Base-by-base conservation (phyloP, 1,139 yeast genomes). In the Pichia sp. region DNA sequence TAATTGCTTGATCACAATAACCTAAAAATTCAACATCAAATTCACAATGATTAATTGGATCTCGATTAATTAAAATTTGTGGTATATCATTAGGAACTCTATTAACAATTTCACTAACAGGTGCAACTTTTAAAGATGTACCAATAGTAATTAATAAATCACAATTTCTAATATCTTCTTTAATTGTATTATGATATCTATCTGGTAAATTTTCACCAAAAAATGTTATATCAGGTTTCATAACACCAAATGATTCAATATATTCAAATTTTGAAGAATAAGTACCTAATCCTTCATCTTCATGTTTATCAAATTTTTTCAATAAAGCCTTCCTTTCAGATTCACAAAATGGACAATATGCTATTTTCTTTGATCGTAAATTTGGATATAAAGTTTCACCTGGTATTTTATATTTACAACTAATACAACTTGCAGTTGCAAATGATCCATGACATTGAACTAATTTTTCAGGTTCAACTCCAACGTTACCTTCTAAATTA, bases 401-500 rank as follows among this genome's bases (percentile, higher is more conserved):
- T 2, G 79, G 78, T 5, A 84, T 79, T 59, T 76, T 70, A 63
- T 75, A 75, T 47, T 78, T 76, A 65, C 97, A 92, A 2, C 94
- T 83, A 36, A 83, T 75, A 64, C 97, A 92, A 2, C 92, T 81
- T 2, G 97, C 97, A 0, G 80, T 78, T 0, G 96, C 96, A 68
- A 92, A 90, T 2, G 96, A 88, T 1, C 98, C 98, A 66, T 92
- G 98, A 62, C 98, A 92, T 66, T 90, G 97, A 26, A 92, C 86
- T 50, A 88, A 66, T 59, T 81, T 83, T 3, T 83, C 89, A 1
- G 75, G 68, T 3, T 72, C 64, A 5, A 92, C 76, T 1, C 97
- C 97, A 0, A 89, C 96, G 58, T 81, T 80, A 28, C 83, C 79
- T 67, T 92, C 98, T 50, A 92, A 67, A 63, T 92, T 89, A 66